These are phyloP conservation scores for Paracamarosporium sp. DNA, from an alignment of 2,329 filamentous ascomycete genomes.

Conservation along the genomic window DNA sequence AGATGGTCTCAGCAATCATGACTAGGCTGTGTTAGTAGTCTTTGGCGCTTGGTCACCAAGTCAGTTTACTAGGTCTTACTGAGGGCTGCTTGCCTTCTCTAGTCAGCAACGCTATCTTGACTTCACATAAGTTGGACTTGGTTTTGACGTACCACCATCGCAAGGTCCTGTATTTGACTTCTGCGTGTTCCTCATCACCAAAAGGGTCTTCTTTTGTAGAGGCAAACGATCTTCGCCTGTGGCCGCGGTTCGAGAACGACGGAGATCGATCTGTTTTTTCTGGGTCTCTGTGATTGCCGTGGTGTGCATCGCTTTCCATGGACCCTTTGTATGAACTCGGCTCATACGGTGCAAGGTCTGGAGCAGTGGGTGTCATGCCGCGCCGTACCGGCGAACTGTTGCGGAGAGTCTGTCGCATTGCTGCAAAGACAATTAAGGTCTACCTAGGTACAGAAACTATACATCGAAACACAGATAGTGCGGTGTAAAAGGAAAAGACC, in stretches of 20 bases:
- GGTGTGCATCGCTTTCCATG: not conserved
- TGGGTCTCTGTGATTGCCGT: not conserved
- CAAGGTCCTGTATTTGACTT: constrained; percentile 59
- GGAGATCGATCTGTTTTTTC: not conserved
- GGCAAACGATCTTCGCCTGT: not conserved
- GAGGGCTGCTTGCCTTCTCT: constrained; percentile 30
- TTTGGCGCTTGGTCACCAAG: no score
- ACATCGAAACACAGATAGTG: not conserved
- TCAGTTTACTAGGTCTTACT: constrained; percentile 42
- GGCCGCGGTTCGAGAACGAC: not conserved
- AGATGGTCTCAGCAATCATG: constrained; percentile 65
- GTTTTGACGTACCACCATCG: constrained; percentile 51
- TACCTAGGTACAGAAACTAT: not conserved
- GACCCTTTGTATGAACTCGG: not conserved
- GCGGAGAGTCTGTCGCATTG: constrained; percentile 2
- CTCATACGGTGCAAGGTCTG: not conserved
- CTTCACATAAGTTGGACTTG: not conserved
- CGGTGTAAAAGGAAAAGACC: not conserved
- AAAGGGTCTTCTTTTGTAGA: constrained; percentile 24
- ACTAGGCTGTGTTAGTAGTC: constrained; percentile 33
- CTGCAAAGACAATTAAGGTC: not conserved
- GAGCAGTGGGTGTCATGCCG: not conserved
- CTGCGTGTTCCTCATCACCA: constrained; percentile 33
- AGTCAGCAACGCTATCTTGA: not conserved
- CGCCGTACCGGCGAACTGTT: not conserved